phyloP scores from a whole-genome alignment of 352 stramenopile genomes.

The Thalassiosira hispida region DNA sequence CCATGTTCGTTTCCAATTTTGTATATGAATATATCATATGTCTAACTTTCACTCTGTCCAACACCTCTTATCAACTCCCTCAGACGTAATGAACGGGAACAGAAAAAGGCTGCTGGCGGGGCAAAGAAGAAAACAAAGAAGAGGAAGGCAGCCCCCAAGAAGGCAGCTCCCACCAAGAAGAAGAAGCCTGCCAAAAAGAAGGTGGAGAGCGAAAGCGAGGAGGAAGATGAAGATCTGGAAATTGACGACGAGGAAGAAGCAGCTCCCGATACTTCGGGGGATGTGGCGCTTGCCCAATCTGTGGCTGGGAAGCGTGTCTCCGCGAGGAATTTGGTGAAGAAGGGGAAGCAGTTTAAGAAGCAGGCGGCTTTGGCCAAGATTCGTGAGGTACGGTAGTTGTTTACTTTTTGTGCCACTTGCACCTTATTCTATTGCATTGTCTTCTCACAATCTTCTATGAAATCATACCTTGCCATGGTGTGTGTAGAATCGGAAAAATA shows the following conservation, averaged over 20 bases:
- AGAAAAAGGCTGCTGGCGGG: slow-evolving; percentile 43
- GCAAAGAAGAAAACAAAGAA: slow-evolving; percentile 38
- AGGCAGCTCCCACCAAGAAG: slow-evolving; percentile 56
- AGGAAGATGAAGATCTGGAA: slow-evolving; percentile 18
- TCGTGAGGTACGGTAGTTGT: slow-evolving; percentile 57
- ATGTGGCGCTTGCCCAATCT: slow-evolving; percentile 65
- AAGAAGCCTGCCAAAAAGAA: slow-evolving; percentile 17
- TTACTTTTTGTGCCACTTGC: slow-evolving; percentile 6
- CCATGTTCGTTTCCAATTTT: background rate
- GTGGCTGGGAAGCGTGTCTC: slow-evolving; percentile 68
- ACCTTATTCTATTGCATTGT: background rate
- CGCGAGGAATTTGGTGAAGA: slow-evolving; percentile 71
- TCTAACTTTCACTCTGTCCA: background rate
- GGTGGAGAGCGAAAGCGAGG: slow-evolving; percentile 21
- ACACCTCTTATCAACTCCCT: slow-evolving; percentile 22
- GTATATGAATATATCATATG: too few relatives aligned
- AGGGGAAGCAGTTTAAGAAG: slow-evolving; percentile 77
- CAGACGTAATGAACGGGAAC: slow-evolving; percentile 56
- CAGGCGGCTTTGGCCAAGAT: slow-evolving; percentile 73
- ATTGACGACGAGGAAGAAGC: slow-evolving; percentile 43
- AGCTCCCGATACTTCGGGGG: slow-evolving; percentile 50
- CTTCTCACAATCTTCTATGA: slow-evolving; percentile 12
- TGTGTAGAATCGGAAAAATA: slow-evolving; percentile 46
- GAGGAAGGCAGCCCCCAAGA: slow-evolving; percentile 55
- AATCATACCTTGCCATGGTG: background rate